Base-by-base conservation (phyloP, 1,284 basidiomycete species). In the Cutaneotrichosporon spelunceum region DNA sequence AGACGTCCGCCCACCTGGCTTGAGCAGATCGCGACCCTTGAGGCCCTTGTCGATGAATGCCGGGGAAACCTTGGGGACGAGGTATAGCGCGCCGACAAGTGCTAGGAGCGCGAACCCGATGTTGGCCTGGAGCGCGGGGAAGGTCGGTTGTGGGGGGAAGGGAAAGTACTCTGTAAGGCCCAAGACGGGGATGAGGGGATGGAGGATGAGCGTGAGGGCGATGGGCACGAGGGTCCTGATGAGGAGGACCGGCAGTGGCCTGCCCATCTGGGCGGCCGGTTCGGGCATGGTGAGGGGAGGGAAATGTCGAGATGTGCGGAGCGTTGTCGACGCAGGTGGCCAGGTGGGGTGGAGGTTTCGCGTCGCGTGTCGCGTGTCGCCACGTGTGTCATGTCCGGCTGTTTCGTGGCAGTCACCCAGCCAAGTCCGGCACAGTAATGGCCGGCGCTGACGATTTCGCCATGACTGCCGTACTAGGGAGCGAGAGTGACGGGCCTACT, bases 91-190 rank as follows among this genome's bases (percentile, higher is more conserved):
- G 0, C 85, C 84, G 3, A 93, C 72, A 58, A 93, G 86, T 0
- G 91, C 90, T 61, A 91, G 82, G 42, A 93, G 79, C 0, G 90
- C 87, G 76, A 93, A 87, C 0, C 92, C 92, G 45, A 91, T 67
- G 6, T 87, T 90, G 0, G 86, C 86, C 59, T 80, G 77, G 16
- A 81, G 68, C 3, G 78, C 79, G 1, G 79, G 78, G 45, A 76
- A 77, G 0, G 72, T 64, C 2, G 72, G 67, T 45, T 69, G 70
- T 4, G 68, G 65, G 6, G 71, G 70, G 14, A 76, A 57, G 11
- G 71, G 69, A 10, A 71, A 60, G 45, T 72, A 55, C n/a, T 67
- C 52, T 16, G 54, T 39, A 0, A 72, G 73, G 1, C 70, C 57
- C 24, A 74, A 50, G 16, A 74, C 49, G 0, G 76, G 76, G 13